Base-by-base conservation (phyloP, 805 yeast species). In the Monosporozyma solicola region DNA sequence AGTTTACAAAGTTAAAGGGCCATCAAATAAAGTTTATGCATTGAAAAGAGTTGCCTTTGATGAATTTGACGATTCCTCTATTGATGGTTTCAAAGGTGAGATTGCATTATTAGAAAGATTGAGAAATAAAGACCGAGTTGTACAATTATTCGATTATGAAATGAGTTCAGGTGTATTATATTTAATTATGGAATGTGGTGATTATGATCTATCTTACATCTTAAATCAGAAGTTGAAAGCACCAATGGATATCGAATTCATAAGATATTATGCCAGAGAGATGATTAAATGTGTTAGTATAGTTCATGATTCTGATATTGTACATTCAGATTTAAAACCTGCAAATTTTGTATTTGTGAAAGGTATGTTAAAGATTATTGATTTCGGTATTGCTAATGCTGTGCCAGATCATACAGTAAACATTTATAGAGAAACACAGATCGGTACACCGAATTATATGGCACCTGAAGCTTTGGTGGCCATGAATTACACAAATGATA, bases 381-480 rank as follows among this genome's bases (percentile, higher is more conserved):
- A 92, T 70, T 94, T 92, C 75, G 99, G 99, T 15, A 87, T 87
- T 48, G 88, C 98, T n/a, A 87, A 91, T 69, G 89, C 92, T 0
- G 89, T 94, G 1, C 94, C 95, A 1, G 97, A 91, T 51, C 87
- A 89, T 63, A 92, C 98, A 0, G 83, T 87, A 22, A 92, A 94
- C 61, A 80, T 92, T 20, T 91, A 91, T 64, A 77, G 97, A 54
- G 95, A 88, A 55, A 80, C 89, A 5, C 97, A 89, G 65, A 85
- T 90, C 51, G 99, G 99, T 4, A 92, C 99, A 0, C 96, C 97
- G 1, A 89, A 87, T 66, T 94, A 92, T 67, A 94, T 92, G 98
- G 97, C 99, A 0, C 99, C 99, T 0, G 99, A 92, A 68, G 87
- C 97, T 0, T 71, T 92, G 54, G 76, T 85, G 47, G 95, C 69